These are phyloP conservation scores for Diplocarpon mali DNA, from an alignment of 2,329 filamentous ascomycete genomes.

Conservation along the genomic window DNA sequence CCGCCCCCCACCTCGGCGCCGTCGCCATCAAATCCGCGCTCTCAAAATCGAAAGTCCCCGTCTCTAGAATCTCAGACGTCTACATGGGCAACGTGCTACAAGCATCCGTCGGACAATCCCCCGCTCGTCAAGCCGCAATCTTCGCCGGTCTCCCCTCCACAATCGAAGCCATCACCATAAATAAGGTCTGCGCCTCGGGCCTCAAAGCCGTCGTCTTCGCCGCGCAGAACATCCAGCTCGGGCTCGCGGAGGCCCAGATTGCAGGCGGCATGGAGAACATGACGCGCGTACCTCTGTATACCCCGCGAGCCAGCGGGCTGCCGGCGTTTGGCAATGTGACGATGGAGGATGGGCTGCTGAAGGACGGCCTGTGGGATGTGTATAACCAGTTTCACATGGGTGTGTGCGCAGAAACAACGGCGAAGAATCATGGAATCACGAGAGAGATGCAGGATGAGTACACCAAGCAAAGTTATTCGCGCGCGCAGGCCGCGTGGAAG, in stretches of 20 bases:
- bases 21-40: slow-evolving; percentile 86
- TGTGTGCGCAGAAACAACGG: slow-evolving; percentile 88
- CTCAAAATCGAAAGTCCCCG: slow-evolving; percentile 72
- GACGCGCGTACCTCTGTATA: slow-evolving; percentile 85
- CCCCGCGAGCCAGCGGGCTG: slow-evolving; percentile 69
- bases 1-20: slow-evolving; percentile 81
- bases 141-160: slow-evolving; percentile 75
- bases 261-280: slow-evolving; percentile 99
- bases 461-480: slow-evolving; percentile 78
- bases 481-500: slow-evolving; percentile 84
- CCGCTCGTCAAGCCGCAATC: slow-evolving; percentile 80
- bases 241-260: slow-evolving; percentile 75
- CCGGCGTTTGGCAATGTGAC: slow-evolving; percentile 80
- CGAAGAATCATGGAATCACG: slow-evolving; percentile 72
- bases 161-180: slow-evolving; percentile 84
- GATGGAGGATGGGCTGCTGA: slow-evolving; percentile 84
- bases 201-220: slow-evolving; percentile 86
- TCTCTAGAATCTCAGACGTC: slow-evolving; percentile 74
- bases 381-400: slow-evolving; percentile 98
- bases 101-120: slow-evolving; percentile 75
- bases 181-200: slow-evolving; percentile 96
- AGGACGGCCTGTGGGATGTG: slow-evolving; percentile 91
- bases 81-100: slow-evolving; percentile 97
- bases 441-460: slow-evolving; percentile 86
- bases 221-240: slow-evolving; percentile 89